Evolutionary conservation across 805 yeast species (phyloP), one percentile per base, ranked within the genome.

Genomic region (Metschnikowia matae): DNA sequence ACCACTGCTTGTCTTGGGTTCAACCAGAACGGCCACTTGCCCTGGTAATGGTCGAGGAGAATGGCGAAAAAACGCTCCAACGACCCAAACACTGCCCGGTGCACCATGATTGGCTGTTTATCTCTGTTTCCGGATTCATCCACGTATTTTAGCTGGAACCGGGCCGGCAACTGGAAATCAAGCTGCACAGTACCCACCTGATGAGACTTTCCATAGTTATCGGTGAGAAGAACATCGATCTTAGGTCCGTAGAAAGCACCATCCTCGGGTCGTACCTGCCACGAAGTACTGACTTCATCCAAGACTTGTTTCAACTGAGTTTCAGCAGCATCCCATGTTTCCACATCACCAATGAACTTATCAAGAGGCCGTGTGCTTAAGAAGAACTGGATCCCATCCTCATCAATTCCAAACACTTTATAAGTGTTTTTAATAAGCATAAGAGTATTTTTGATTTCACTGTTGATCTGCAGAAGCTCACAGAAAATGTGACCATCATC

Each of bases 401-500:
- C 62, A n/a, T 53, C 52, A 46, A 87, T 75, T 0, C 85, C 87
- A 61, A 91, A 86, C 17, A 81, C 79, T 0, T 73, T 70, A 64
- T 94, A 94, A 34, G 91, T 83, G 54, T 85, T 78, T 60, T 84
- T 85, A 48, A 94, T 80, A 61, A 94, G 73, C 59, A 81, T 77
- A 50, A 94, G 74, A 11, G 94, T 87, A 49, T 81, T 79, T 8
- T 75, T 61, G 44, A 94, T 90, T 63, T 94, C 99, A 31, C 65
- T 59, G 44, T 78, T 79, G 44, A 94, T 84, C 68, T 94, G 99
- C 6, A 78, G 82, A 34, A 79, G 75, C 1, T 85, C 81, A 64
- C 99, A 94, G 66, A 94, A 94, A 26, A 94, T 91, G 61, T 94
- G 99, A 6, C 97, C 98, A 66, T 94, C 99, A 67, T 94, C 99